Evolutionary conservation across 2,329 filamentous ascomycete genomes (phyloP).

Genomic region (Nigrograna mackinnonii): DNA sequence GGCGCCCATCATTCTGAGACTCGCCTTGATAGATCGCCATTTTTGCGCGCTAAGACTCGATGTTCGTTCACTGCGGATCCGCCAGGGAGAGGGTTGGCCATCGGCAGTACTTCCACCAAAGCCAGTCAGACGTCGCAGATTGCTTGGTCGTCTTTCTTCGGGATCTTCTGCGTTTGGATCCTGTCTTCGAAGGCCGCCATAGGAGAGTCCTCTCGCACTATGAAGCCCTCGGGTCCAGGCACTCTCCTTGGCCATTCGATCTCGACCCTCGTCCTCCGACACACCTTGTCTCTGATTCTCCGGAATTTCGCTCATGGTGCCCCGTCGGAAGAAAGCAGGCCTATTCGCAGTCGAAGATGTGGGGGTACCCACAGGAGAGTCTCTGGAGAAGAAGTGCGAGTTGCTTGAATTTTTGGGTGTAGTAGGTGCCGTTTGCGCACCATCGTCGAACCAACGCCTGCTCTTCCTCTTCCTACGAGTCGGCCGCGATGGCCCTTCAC

Average conservation of each 20-base stretch:
- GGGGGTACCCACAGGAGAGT: constrained; percentile 37
- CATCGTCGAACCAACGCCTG: constrained; percentile 59
- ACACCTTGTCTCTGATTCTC: constrained; percentile 51
- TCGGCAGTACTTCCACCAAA: constrained; percentile 43
- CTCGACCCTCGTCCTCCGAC: constrained; percentile 55
- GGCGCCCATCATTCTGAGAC: constrained; percentile 75
- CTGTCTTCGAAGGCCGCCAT: constrained; percentile 41
- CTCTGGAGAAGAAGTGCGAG: constrained; percentile 52
- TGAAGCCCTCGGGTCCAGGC: constrained; percentile 52
- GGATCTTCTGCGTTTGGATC: constrained; percentile 36
- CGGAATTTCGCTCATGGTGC: constrained; percentile 53
- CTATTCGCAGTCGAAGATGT: constrained; percentile 26
- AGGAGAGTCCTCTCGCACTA: constrained; percentile 52
- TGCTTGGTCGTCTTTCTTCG: constrained; percentile 45
- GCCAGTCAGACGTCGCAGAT: constrained; percentile 52
- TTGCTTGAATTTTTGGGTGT: constrained; percentile 62
- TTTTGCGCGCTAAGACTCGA: constrained; percentile 66
- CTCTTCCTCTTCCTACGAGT: constrained; percentile 66
- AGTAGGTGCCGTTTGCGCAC: constrained; percentile 66
- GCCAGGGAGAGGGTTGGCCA: constrained; percentile 47
- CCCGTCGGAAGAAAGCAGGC: constrained; percentile 57
- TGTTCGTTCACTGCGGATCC: constrained; percentile 50
- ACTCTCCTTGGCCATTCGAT: constrained; percentile 49
- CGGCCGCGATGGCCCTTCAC: constrained; percentile 59
- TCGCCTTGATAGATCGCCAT: constrained; percentile 93